These are phyloP conservation scores for Bryum argenteum DNA, from an alignment of 225 moss, liverwort and hornwort genomes.

Conservation along the genomic window DNA sequence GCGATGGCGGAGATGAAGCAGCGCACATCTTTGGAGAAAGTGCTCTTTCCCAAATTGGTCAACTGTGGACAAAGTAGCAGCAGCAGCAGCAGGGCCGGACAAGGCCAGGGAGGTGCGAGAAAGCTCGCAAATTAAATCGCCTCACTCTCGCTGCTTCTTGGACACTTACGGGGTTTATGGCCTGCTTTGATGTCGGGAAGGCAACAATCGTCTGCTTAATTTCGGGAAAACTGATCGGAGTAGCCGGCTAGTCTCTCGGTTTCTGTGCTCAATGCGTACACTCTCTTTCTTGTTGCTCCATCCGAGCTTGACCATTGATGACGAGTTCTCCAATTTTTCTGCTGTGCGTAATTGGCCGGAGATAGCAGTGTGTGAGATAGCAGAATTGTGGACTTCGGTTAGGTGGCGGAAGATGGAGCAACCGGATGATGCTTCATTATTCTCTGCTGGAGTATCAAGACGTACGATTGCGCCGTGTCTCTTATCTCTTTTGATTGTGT, in stretches of 20 bases:
- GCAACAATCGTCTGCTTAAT: slow-evolving; percentile 41
- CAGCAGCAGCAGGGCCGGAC: background rate
- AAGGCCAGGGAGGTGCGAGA: background rate
- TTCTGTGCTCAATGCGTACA: slow-evolving; percentile 41
- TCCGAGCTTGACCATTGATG: slow-evolving; percentile 29
- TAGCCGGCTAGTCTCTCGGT: slow-evolving; percentile 30
- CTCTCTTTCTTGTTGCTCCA: slow-evolving; percentile 10
- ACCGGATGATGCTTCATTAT: slow-evolving; percentile 30
- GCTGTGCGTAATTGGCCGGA: slow-evolving; percentile 39
- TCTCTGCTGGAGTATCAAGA: slow-evolving; percentile 26
- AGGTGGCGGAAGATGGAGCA: slow-evolving; percentile 37
- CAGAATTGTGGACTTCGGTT: slow-evolving; percentile 44
- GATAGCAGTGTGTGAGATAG: slow-evolving; percentile 23
- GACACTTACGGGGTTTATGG: slow-evolving; percentile 32
- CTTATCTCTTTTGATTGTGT: slow-evolving; percentile 27
- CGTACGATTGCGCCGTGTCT: slow-evolving; percentile 42
- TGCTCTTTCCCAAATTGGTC: slow-evolving; percentile 39
- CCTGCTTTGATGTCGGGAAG: slow-evolving; percentile 34
- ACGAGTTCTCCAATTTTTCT: slow-evolving; percentile 7
- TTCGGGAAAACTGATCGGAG: slow-evolving; percentile 37
- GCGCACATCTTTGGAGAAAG: slow-evolving; percentile 40
- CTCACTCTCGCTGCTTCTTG: slow-evolving; percentile 35
- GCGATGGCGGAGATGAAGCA: slow-evolving; percentile 41
- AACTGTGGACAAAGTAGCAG: slow-evolving; percentile 38
- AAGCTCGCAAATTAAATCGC: slow-evolving; percentile 20